These are phyloP conservation scores for Tulasnella calospora DNA, from an alignment of 768 basidiomycete genomes.

Conservation along the genomic window DNA sequence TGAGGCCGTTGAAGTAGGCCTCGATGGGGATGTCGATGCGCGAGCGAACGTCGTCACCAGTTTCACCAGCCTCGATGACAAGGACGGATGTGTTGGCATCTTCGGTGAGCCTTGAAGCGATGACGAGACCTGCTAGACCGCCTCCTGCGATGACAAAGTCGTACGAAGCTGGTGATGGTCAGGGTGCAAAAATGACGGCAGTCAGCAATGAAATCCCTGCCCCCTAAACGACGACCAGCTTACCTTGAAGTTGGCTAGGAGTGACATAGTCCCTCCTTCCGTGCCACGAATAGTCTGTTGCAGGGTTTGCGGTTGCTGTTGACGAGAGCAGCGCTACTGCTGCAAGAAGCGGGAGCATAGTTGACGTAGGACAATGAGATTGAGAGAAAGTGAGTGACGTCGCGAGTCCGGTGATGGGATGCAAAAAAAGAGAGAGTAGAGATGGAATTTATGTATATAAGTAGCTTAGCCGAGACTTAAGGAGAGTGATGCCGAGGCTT, in stretches of 20 bases:
- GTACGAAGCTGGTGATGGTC: slow-evolving; percentile 15
- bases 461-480: slow-evolving; percentile 2
- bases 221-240: background rate
- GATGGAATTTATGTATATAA: background rate
- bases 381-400: background rate
- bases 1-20: slow-evolving; percentile 51
- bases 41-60: slow-evolving; percentile 18
- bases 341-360: background rate
- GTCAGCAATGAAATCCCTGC: background rate
- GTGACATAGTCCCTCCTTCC: background rate
- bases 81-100: slow-evolving; percentile 24
- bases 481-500: background rate
- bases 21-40: slow-evolving; percentile 46
- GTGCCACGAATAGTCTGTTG: background rate
- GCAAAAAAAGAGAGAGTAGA: background rate
- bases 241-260: background rate
- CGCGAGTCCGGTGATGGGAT: background rate
- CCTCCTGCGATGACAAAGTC: slow-evolving; percentile 27
- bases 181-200: background rate
- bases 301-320: background rate
- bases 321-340: slow-evolving; percentile 9
- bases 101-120: slow-evolving; percentile 26
- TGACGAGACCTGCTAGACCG: slow-evolving; percentile 25
- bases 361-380: background rate
- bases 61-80: slow-evolving; percentile 24